These are phyloP conservation scores for Diospyros lotus DNA, from an alignment of 148 eudicot genomes.

Conservation along the genomic window DNA sequence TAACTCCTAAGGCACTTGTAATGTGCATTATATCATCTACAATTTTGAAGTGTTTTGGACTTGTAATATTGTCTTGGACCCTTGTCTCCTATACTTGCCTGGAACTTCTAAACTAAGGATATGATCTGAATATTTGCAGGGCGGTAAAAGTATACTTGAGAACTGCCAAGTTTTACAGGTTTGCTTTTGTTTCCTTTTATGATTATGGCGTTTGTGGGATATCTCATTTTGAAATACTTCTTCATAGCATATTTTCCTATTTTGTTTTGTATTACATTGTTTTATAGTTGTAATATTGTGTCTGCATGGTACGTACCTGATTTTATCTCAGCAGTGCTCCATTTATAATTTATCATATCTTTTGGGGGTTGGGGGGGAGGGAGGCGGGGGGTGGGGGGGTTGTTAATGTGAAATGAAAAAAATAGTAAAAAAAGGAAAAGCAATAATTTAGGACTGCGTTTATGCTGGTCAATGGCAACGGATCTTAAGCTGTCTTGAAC, in stretches of 20 bases:
- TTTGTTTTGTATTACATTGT: neutral
- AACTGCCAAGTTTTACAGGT: slow-evolving; percentile 99
- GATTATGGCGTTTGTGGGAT: neutral
- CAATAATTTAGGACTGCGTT: too few relatives aligned
- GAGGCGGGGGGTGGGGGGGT: neutral
- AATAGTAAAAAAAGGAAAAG: too few relatives aligned
- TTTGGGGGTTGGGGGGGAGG: neutral
- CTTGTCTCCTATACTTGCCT: neutral
- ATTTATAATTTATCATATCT: neutral
- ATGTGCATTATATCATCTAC: neutral
- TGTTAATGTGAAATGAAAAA: neutral
- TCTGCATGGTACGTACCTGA: neutral
- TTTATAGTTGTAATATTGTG: neutral
- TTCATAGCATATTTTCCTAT: neutral
- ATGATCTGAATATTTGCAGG: slow-evolving; percentile 44
- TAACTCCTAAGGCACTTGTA: neutral
- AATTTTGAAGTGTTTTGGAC: neutral
- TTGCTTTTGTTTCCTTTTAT: slow-evolving; percentile 7
- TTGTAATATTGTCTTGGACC: slow-evolving; percentile 1
- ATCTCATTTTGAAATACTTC: neutral
- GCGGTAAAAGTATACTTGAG: slow-evolving; percentile 90
- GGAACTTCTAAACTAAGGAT: slow-evolving; percentile 8
- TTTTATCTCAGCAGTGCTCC: neutral
- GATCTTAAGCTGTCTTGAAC: neutral
- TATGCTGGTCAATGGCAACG: neutral